These are phyloP conservation scores for Jasminum sambac DNA, from an alignment of 257 asterid genomes.

Conservation along the genomic window DNA sequence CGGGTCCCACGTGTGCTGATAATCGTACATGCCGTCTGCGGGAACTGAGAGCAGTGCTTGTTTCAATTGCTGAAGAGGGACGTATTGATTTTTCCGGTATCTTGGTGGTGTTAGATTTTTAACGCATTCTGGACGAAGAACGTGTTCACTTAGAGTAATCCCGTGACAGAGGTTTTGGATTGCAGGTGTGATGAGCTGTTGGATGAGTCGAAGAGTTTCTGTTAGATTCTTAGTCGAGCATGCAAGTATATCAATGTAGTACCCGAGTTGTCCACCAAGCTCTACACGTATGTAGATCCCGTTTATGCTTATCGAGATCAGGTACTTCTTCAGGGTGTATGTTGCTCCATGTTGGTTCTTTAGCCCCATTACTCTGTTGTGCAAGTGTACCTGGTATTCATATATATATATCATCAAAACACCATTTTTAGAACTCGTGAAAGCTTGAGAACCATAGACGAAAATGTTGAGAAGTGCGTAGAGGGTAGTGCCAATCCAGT, in stretches of 20 bases:
- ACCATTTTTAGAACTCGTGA: neutral
- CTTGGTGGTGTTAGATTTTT: conserved; percentile 66
- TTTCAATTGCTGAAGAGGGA: conserved; percentile 54
- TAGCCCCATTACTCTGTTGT: conserved; percentile 64
- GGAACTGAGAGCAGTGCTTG: conserved; percentile 76
- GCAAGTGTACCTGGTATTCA: conserved; percentile 61
- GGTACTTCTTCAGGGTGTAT: conserved; percentile 65
- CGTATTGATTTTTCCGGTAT: conserved; percentile 55
- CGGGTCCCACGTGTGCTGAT: conserved; percentile 87
- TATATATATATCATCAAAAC: conserved; percentile 21
- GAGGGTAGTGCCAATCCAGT: too few relatives aligned
- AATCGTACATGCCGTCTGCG: conserved; percentile 79
- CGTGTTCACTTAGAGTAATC: conserved; percentile 55
- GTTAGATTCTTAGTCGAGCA: conserved; percentile 73
- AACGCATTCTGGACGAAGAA: conserved; percentile 74
- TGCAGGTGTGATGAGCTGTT: conserved; percentile 69
- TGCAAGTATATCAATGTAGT: conserved; percentile 68
- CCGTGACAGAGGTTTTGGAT: conserved; percentile 63
- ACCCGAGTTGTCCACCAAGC: conserved; percentile 71
- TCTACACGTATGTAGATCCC: conserved; percentile 73
- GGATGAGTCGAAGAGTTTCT: conserved; percentile 72
- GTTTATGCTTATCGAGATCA: conserved; percentile 59
- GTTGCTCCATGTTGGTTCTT: conserved; percentile 77
- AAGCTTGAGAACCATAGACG: too few relatives aligned
- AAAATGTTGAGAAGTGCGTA: too few relatives aligned